These are phyloP conservation scores for Oenanthe sinensis DNA, from an alignment of 129 eudicot genomes.

Conservation along the genomic window DNA sequence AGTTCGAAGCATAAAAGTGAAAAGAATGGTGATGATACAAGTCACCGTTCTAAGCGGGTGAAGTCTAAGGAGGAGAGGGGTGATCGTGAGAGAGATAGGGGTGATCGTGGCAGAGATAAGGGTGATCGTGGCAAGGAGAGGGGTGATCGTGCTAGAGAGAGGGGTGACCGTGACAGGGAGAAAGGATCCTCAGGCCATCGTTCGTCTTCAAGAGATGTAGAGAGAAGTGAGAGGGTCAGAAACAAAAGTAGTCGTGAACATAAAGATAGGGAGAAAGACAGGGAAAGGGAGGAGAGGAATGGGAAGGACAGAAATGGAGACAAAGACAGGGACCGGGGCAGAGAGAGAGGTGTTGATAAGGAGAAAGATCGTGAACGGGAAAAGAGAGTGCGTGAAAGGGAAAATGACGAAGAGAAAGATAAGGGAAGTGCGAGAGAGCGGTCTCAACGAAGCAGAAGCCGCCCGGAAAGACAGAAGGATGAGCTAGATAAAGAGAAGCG, in stretches of 20 bases:
- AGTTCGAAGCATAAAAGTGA: conserved; percentile 58
- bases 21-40: conserved; percentile 30
- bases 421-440: conserved; percentile 37
- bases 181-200: conserved; percentile 52
- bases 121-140: background rate
- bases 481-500: conserved; percentile 43
- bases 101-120: background rate
- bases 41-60: conserved; percentile 40
- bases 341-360: conserved; percentile 33
- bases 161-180: conserved; percentile 21
- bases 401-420: conserved; percentile 34
- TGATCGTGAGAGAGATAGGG: conserved; percentile 4
- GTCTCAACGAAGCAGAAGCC: conserved; percentile 30
- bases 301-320: conserved; percentile 15
- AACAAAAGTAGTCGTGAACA: conserved; percentile 54
- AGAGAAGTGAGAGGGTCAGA: conserved; percentile 53
- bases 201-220: conserved; percentile 57
- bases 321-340: conserved; percentile 29
- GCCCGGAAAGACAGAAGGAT: conserved; percentile 42
- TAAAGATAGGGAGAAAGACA: conserved; percentile 3
- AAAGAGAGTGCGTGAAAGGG: conserved; percentile 31
- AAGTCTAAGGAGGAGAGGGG: conserved; percentile 38
- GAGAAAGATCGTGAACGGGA: conserved; percentile 20
- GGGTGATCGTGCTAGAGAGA: background rate
- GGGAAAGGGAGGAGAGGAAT: background rate